phyloP scores from a whole-genome alignment of 1,284 basidiomycete genomes.

The Irpex lacteus region DNA sequence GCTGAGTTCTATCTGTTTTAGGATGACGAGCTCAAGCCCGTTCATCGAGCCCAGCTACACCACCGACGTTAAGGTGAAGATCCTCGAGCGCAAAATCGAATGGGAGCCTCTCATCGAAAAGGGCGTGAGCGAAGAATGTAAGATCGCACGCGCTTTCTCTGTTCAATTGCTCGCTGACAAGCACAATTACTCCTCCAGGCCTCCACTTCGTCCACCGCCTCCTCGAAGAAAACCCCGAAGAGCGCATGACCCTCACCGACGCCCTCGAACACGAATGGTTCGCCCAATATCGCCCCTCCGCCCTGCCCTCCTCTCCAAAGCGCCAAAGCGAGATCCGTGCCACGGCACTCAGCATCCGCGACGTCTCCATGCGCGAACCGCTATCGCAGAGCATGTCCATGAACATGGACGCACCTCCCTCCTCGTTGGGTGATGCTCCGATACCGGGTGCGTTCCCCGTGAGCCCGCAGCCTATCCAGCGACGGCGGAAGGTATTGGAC shows the following conservation, averaged over 20 bases:
- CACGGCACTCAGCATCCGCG: slow-evolving; percentile 9
- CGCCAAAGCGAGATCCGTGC: slow-evolving; percentile 2
- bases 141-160: too few relatives aligned
- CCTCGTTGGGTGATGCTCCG: not conserved
- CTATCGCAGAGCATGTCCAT: slow-evolving; percentile 24
- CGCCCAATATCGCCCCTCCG: not conserved
- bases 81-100: slow-evolving; percentile 57
- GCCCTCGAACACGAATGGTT: slow-evolving; percentile 73
- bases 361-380: slow-evolving; percentile 23
- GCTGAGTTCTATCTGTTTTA: slow-evolving; percentile 24
- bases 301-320: not conserved
- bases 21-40: slow-evolving; percentile 69
- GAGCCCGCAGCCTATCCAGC: slow-evolving; percentile 34
- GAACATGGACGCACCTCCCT: slow-evolving; percentile 17
- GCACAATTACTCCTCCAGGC: not conserved
- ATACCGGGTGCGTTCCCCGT: slow-evolving; percentile 20
- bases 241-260: slow-evolving; percentile 57
- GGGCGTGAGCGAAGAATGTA: slow-evolving; percentile 30
- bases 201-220: slow-evolving; percentile 46
- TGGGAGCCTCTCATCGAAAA: slow-evolving; percentile 48
- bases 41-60: slow-evolving; percentile 67
- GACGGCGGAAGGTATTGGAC: slow-evolving; percentile 44
- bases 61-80: slow-evolving; percentile 51
- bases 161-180: not conserved
- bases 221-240: slow-evolving; percentile 47